Base-by-base conservation (phyloP, 352 stramenopile genomes). In the Phytophthora europaea region DNA sequence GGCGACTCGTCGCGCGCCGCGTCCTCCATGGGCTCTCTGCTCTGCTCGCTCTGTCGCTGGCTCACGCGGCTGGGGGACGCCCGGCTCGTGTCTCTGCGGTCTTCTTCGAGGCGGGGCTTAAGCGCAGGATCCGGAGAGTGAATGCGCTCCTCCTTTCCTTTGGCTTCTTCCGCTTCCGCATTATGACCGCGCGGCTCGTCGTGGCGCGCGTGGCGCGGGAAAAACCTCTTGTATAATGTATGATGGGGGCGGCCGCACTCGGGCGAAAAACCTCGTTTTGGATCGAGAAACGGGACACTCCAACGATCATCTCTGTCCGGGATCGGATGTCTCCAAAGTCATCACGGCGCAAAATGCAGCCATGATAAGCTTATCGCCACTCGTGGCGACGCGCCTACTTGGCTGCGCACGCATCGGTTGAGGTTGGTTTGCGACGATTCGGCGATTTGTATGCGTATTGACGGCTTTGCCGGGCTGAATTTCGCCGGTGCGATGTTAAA, bases 91-190 rank as follows among this genome's bases (percentile, higher is more conserved):
- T 50, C 40, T 50, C 40, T 22, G 40, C 16, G 16, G 40, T 18
- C 12, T 16, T 6, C 12, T 43, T 43, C 36, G 36, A 5, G 36
- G 36, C 36, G 36, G 36, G 13, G 36, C 36, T 45, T 15, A 45
- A 18, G 55, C 63, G 61, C 67, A 45, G 58, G 63, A 77, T 80
- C 63, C 69, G 48, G 31, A 73, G 68, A 79, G 59, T 76, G 69
- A 74, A 74, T 71, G 73, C 55, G 64, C 73, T 72, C 63, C 73
- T 72, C 63, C 59, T 61, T 54, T 76, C 68, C 67, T 69, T 66
- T 66, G 26, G 53, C 65, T 78, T 81, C 62, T 75, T 80, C 64
- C 34, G 67, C 50, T 75, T 79, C 56, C 63, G 68, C 69, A 79
- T 79, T 73, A 75, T 72, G 57, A 45, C 40, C 51, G 51, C 28